Evolutionary conservation across 345 rosid species (phyloP).

Genomic region (Ceriops zippeliana): DNA sequence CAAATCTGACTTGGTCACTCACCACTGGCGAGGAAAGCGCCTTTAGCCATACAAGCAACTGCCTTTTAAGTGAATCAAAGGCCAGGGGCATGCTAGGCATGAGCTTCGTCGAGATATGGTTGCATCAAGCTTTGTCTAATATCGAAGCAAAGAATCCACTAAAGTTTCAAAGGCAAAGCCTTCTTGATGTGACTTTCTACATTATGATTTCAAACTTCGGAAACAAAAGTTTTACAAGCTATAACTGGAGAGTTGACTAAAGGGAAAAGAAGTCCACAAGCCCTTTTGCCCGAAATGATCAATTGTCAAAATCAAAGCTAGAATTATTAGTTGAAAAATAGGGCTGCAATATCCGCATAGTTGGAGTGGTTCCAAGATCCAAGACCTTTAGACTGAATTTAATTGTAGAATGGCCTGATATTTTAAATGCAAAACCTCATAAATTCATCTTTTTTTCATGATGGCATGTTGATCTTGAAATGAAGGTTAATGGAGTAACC

Average conservation of each 20-base stretch:
- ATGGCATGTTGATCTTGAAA: neutral
- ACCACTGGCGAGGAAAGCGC: neutral
- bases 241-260: neutral
- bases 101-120: neutral
- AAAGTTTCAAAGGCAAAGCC: neutral
- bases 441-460: neutral
- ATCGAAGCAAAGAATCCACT: slow-evolving; percentile 14
- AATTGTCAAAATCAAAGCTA: neutral
- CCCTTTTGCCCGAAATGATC: neutral
- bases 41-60: neutral
- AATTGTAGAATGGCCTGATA: neutral
- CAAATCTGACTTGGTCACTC: too few relatives aligned
- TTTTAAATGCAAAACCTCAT: neutral
- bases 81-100: neutral
- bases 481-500: neutral
- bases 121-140: slow-evolving; percentile 11
- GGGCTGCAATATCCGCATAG: neutral
- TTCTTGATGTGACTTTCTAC: neutral
- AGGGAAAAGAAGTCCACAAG: neutral
- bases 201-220: neutral
- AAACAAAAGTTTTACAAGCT: slow-evolving; percentile 3
- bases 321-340: neutral
- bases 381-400: neutral
- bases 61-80: slow-evolving; percentile 3
- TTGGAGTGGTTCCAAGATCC: neutral